Evolutionary conservation across 352 stramenopile species (phyloP), one percentile per base, ranked within the genome.

Genomic region (Pythium dissotocum): DNA sequence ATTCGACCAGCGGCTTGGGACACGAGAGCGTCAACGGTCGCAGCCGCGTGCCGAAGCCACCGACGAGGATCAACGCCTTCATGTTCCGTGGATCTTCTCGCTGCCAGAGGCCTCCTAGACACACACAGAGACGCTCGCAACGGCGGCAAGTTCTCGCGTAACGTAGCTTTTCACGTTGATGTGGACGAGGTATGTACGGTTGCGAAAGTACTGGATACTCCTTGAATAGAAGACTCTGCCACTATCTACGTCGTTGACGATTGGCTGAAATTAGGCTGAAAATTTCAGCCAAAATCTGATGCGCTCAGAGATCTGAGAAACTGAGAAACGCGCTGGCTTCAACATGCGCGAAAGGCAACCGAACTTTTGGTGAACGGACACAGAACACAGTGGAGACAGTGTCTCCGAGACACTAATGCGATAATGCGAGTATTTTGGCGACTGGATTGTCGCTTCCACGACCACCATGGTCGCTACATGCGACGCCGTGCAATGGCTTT

Each of bases 21-120:
- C 86, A 95, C 53, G 89, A 96, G 49, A 97, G 87, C 57, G 90
- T 97, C 28, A 97, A 86, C 68, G 90, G 90, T 42, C 90, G 88
- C 72, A 97, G 79, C 55, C 89, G 85, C 76, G 90, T 97, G 61
- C 90, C 90, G 71, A 96, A 97, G 65, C 90, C 90, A 18, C 90
- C 90, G 33, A 97, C 88, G 35, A 97, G 79, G 65, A 97, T 97
- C 77, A 97, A 67, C 70, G 89, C 90, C 81, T 97, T 97, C 90
- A 97, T 97, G 12, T 33, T 62, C 26, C 21, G 2, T 9, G 9
- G 33, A 54, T 10, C 18, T 24, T 16, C 40, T 5, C 16, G 40
- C 40, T 49, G 40, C 14, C 24, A 49, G 40, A 49, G 40, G 40
- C 18, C 40, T 24, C 40, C 13, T 24, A 21, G 40, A 49, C 40